Percentiles rank a stretch among this genome's conserved stretches.
These are phyloP conservation scores for Eucalyptus erythrocorys DNA, from an alignment of 345 rosid genomes.

Conservation along the genomic window DNA sequence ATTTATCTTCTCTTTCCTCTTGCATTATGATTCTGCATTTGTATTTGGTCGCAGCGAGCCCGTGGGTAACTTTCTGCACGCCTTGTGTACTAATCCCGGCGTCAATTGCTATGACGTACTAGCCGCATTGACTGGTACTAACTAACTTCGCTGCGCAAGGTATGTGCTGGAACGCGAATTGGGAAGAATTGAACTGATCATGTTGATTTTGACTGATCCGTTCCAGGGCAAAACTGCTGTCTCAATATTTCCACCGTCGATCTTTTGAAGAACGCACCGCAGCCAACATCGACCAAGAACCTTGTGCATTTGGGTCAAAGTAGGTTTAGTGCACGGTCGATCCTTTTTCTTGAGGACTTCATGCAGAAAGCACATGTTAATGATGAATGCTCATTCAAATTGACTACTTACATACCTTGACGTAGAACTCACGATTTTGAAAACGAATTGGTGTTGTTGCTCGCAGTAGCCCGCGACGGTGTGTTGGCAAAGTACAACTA, in stretches of 20 bases:
- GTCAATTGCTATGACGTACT: constrained; percentile 70
- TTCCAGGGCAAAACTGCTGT: constrained; percentile 72
- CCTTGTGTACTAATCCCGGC: constrained; percentile 47
- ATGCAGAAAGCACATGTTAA: not conserved
- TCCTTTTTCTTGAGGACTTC: not conserved
- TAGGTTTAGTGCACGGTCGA: constrained; percentile 10
- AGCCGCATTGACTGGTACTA: constrained; percentile 54
- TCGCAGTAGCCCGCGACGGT: constrained; percentile 56
- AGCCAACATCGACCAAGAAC: constrained; percentile 75
- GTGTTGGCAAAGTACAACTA: constrained; percentile 63
- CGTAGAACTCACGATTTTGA: not conserved
- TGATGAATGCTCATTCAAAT: not conserved
- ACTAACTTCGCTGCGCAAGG: too few relatives aligned
- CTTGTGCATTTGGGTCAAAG: constrained; percentile 85
- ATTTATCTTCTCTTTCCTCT: not conserved
- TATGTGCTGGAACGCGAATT: not conserved
- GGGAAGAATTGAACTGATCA: not conserved
- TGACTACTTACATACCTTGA: not conserved
- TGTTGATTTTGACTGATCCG: not conserved
- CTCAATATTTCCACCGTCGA: constrained; percentile 64
- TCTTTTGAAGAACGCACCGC: constrained; percentile 55
- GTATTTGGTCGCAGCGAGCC: constrained; percentile 19
- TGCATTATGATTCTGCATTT: not conserved
- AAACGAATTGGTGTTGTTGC: not conserved
- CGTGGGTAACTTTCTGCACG: constrained; percentile 28